A percentile compares a stretch with the other conserved stretches of the same genome.
Evolutionary conservation across 2,329 filamentous ascomycete species (phyloP).

Genomic region (Tolypocladium pustulatum): DNA sequence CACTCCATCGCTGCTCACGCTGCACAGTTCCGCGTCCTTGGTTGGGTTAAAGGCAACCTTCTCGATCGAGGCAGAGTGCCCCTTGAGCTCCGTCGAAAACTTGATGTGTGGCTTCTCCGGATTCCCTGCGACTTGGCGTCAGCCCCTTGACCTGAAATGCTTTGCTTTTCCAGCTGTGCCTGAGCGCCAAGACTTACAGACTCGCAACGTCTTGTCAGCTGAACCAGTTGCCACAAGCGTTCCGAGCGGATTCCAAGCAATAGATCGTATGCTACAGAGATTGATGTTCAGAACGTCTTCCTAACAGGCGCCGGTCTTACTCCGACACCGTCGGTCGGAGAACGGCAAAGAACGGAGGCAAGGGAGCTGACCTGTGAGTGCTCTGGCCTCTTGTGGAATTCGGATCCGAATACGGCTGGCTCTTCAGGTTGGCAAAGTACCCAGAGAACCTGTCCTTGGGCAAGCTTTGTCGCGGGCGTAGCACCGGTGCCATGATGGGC

Average conservation of each 20-base stretch:
- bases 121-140: constrained; percentile 43
- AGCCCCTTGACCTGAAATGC: not conserved
- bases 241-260: constrained; percentile 84
- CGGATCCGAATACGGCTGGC: constrained; percentile 59
- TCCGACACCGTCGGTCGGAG: not conserved
- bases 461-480: constrained; percentile 42
- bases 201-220: constrained; percentile 57
- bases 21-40: constrained; percentile 68
- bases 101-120: constrained; percentile 64
- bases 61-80: constrained; percentile 55
- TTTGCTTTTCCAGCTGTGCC: not conserved
- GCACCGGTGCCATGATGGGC: constrained; percentile 27
- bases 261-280: constrained; percentile 54
- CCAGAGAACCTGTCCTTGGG: constrained; percentile 59
- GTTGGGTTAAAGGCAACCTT: constrained; percentile 70
- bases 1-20: constrained; percentile 61
- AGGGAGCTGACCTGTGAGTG: constrained; percentile 42
- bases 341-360: constrained; percentile 2
- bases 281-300: not conserved
- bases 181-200: constrained; percentile 42
- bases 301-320: not conserved
- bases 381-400: constrained; percentile 39
- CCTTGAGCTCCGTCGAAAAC: constrained; percentile 65
- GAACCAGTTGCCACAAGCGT: constrained; percentile 76
- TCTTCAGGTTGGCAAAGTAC: constrained; percentile 58